Evolutionary conservation across 2,329 filamentous ascomycete species (phyloP).

Genomic region (Pyricularia pennisetigena): DNA sequence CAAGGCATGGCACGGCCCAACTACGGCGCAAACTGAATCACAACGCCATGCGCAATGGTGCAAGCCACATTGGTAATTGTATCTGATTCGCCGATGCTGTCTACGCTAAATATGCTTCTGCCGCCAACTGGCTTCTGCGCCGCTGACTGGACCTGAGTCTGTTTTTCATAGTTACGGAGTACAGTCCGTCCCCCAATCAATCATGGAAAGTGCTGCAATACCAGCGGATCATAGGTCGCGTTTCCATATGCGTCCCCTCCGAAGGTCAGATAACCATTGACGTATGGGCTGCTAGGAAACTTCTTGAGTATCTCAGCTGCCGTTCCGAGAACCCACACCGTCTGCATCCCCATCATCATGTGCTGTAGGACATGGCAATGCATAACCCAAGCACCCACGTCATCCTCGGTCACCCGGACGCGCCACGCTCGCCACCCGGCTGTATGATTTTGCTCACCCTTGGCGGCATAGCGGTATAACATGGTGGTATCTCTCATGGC

Average conservation of each 20-base stretch:
- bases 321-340: neutral
- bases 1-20: neutral
- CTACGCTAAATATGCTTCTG: neutral
- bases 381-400: slow-evolving; percentile 52
- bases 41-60: neutral
- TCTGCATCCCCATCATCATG: slow-evolving; percentile 40
- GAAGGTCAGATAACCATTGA: neutral
- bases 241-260: neutral
- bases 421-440: slow-evolving; percentile 54
- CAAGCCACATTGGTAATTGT: neutral
- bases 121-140: neutral
- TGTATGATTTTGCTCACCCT: slow-evolving; percentile 26
- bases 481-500: slow-evolving; percentile 38
- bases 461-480: slow-evolving; percentile 41
- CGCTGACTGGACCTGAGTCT: neutral
- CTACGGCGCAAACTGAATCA: neutral
- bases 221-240: neutral
- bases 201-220: neutral
- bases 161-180: neutral
- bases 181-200: neutral
- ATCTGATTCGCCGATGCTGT: neutral
- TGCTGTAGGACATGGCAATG: slow-evolving; percentile 51
- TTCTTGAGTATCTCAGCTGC: neutral
- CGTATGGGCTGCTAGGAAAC: neutral
- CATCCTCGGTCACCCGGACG: slow-evolving; percentile 27